Evolutionary conservation across 805 yeast species (phyloP), one percentile per base, ranked within the genome.

Genomic region (Brettanomyces nanus): DNA sequence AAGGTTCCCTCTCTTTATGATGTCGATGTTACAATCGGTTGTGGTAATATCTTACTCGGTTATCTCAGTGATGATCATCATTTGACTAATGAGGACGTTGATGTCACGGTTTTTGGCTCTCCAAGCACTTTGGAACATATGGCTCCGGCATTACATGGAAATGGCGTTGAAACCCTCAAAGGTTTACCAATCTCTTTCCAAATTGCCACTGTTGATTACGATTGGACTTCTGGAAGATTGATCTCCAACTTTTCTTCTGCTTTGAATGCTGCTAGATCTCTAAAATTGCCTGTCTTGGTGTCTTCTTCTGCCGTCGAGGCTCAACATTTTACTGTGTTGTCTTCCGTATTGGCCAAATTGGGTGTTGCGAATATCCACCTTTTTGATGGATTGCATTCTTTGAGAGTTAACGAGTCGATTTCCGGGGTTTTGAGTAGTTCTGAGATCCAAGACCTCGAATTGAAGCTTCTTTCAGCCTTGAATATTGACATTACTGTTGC

Each of bases 1-100:
- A 60, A 57, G n/a, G 74, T 78, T 38, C 92, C 94, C 20, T 66
- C 66, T 38, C 59, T 80, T 47, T 66, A 75, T 53, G 63, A 71
- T 45, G 59, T 80, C 40, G 86, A 87, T 53, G 73, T 85, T 40
- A 77, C 95, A 56, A 66, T 81, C 2, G 97, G 96, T 50, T 92
- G 95, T 23, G 85, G 90, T 33, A 71, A 77, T 44, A 73, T 84
- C 20, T 70, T 90, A 33, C 64, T 84, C 36, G 97, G 96, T 28
- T 89, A 79, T 61, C 58, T 75, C 42, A 49, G 49, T 33, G 51
- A 55, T 30, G 38, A 50, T 19, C 33, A 40, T 1, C 11, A 9
- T 6, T 9, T 11, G 13, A 21, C 25, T 15, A 44, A 45, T 26
- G 45, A 46, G 21, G 46, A 48, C 11, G 40, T 48, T 27, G 49